phyloP scores from a whole-genome alignment of 306 rosid species.

The Hippophae gyantsensis region DNA sequence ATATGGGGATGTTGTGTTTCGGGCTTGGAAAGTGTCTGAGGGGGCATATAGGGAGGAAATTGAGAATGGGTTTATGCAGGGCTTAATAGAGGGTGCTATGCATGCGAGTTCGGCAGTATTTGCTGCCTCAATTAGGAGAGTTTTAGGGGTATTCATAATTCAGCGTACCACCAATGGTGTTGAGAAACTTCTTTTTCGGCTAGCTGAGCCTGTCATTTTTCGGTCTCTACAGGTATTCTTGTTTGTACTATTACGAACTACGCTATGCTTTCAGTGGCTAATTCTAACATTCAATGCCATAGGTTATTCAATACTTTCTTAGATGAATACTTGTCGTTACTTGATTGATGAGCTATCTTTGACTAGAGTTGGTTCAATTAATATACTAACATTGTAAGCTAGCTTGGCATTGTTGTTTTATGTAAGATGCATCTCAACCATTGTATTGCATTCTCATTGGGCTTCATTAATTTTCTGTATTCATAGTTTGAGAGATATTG shows the following conservation, averaged over 20 bases:
- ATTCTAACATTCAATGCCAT: neutral
- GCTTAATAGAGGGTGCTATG: slow-evolving; percentile 56
- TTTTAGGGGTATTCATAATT: slow-evolving; percentile 66
- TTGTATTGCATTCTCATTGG: too few relatives aligned
- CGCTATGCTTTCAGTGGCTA: neutral
- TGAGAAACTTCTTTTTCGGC: slow-evolving; percentile 67
- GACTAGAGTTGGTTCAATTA: too few relatives aligned
- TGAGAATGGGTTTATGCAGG: slow-evolving; percentile 70
- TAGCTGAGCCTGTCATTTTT: slow-evolving; percentile 77
- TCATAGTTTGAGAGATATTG: too few relatives aligned
- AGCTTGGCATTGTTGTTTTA: too few relatives aligned
- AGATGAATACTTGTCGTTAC: neutral
- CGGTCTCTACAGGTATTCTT: slow-evolving; percentile 73
- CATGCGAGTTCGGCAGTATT: slow-evolving; percentile 45
- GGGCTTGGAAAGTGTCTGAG: slow-evolving; percentile 66
- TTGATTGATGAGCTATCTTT: neutral
- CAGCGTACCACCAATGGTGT: slow-evolving; percentile 81
- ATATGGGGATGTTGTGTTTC: slow-evolving; percentile 66
- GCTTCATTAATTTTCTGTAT: too few relatives aligned
- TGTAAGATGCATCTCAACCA: too few relatives aligned
- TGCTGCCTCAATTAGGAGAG: slow-evolving; percentile 65
- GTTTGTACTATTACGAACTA: neutral
- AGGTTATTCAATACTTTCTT: neutral
- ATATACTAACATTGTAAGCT: too few relatives aligned
- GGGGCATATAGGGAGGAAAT: slow-evolving; percentile 39